Evolutionary conservation across 192 early-diverging fungal genomes (phyloP).

Genomic region (Coemansia reversa): DNA sequence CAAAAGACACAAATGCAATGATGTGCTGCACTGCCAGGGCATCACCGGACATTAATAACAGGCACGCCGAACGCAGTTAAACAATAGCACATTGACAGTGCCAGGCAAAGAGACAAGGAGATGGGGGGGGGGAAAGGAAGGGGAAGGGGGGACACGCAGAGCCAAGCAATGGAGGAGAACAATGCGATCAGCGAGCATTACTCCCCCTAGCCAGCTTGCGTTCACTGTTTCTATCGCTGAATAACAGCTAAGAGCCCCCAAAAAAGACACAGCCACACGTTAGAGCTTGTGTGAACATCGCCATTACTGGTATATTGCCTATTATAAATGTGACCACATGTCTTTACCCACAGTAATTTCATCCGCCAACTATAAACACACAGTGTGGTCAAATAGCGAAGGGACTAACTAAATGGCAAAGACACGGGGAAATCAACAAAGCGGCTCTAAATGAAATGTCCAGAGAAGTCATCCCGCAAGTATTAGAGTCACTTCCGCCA

Average conservation of each 20-base stretch:
- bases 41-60: slow-evolving; percentile 3
- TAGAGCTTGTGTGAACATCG: background rate
- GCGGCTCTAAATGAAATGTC: background rate
- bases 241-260: background rate
- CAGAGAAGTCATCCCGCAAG: background rate
- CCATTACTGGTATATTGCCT: background rate
- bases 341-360: background rate
- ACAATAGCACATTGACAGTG: slow-evolving; percentile 10
- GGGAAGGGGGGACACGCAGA: background rate
- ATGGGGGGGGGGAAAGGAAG: background rate
- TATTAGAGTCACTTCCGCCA: background rate
- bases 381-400: background rate
- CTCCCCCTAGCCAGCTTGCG: background rate
- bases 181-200: slow-evolving; percentile 17
- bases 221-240: background rate
- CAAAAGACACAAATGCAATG: slow-evolving; percentile 8
- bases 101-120: background rate
- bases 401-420: background rate
- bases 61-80: background rate
- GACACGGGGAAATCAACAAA: background rate
- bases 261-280: slow-evolving; percentile 5
- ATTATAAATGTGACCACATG: background rate
- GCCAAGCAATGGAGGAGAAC: slow-evolving; percentile 7
- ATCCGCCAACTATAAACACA: background rate
- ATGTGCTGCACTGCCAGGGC: background rate